Base-by-base conservation (phyloP, 2,329 filamentous ascomycete species). In the Fusarium oligoseptatum region DNA sequence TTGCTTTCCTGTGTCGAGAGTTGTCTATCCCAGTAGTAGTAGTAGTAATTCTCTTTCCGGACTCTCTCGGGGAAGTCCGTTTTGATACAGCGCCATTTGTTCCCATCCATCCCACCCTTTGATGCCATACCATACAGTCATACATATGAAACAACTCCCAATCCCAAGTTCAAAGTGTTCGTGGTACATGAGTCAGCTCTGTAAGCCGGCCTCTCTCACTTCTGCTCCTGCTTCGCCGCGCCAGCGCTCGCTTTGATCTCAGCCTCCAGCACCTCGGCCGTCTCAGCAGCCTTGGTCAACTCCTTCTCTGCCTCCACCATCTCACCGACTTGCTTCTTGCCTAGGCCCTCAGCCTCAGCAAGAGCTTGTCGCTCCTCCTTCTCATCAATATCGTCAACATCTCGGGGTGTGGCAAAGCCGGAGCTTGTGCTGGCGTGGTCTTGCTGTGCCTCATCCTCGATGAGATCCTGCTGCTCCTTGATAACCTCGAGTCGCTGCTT, bases 401-500 rank as follows among this genome's bases (percentile, higher is more conserved):
- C 97, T 80, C 95, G 94, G 2, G 94, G 94, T 10, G 92, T 92
- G 15, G 92, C 89, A 60, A 93, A 89, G 14, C 94, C 94, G 45
- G 90, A 91, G 79, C 92, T 92, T 82, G 94, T 91, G 84, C 94
- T 94, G 82, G 93, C 90, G 81, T 95, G 90, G 80, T 94, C 94
- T 86, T 99, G 96, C 86, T 97, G 91, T 74, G 96, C 97, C 87
- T 99, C 97, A 82, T 99, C 97, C 74, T 98, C 93, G 68, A 99
- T 99, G 73, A 99, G 91, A 82, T 98, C 97, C 83, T 99, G 94
- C 87, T 99, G 97, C 87, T 99, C 97, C 89, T 95, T 97, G 81
- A 99, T 90, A 17, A 99, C 97, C 87, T 99, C 97, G 48, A 99
- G 93, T 82, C 97, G 93, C 88, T 98, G 97, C 89, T 97, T 98